Evolutionary conservation across 495 filamentous ascomycete genomes (phyloP).

Genomic region (Chaetomium cochliodes): DNA sequence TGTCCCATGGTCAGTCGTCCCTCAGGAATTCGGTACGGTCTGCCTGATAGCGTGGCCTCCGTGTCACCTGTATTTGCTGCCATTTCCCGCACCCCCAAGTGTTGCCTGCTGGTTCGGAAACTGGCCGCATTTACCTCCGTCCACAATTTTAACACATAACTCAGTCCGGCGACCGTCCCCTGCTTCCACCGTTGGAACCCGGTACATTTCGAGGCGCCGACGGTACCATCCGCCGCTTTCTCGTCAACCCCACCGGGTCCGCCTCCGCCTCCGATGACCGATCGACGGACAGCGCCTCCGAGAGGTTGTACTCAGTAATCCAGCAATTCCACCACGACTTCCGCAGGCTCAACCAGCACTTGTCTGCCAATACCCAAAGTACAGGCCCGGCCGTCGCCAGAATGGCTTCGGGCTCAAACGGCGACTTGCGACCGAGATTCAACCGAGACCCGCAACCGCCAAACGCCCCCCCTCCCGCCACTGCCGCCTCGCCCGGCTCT

Average conservation of each 20-base stretch:
- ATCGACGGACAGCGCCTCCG: constrained; percentile 40
- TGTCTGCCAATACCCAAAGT: neutral
- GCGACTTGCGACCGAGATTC: constrained; percentile 39
- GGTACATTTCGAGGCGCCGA: constrained; percentile 45
- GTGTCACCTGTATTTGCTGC: neutral
- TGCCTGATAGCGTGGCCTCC: constrained; percentile 1
- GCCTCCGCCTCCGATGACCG: constrained; percentile 45
- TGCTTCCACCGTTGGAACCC: constrained; percentile 37
- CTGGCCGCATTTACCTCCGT: neutral
- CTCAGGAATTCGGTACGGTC: neutral
- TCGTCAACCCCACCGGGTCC: constrained; percentile 3
- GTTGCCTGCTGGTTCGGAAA: neutral
- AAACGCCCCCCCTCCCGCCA: constrained; percentile 27
- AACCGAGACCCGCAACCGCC: constrained; percentile 39
- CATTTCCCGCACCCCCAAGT: neutral
- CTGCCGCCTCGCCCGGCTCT: constrained; percentile 25
- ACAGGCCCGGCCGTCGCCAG: constrained; percentile 25
- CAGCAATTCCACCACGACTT: constrained; percentile 42
- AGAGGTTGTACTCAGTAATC: constrained; percentile 47
- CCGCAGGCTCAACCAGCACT: constrained; percentile 20
- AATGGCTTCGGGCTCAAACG: constrained; percentile 43
- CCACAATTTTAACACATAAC: neutral
- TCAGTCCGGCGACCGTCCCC: constrained; percentile 12
- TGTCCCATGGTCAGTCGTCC: constrained; percentile 29
- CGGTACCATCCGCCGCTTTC: constrained; percentile 36